A percentile compares a stretch with the other conserved stretches of the same genome.
phyloP scores from a whole-genome alignment of 2,329 filamentous ascomycete species.

The Fusarium falciforme region DNA sequence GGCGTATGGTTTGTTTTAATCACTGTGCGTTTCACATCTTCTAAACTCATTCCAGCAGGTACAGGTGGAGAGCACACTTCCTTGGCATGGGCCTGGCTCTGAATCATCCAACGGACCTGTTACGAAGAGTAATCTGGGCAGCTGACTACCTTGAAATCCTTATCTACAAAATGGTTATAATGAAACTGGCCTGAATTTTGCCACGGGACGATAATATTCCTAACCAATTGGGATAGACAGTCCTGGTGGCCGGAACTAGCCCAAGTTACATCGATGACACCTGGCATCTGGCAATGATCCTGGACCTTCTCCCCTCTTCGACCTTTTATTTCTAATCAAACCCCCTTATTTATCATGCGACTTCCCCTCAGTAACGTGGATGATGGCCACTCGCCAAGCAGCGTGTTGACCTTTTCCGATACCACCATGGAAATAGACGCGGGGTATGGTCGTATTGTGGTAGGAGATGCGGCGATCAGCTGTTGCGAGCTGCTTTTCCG shows the following conservation, averaged over 20 bases:
- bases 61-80: not conserved
- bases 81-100: not conserved
- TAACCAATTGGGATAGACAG: not conserved
- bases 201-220: not conserved
- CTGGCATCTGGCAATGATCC: not conserved
- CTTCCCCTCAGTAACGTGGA: not conserved
- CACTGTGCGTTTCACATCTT: no score
- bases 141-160: not conserved
- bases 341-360: not conserved
- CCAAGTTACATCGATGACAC: not conserved
- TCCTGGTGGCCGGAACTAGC: not conserved
- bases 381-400: not conserved
- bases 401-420: not conserved
- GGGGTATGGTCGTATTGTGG: not conserved
- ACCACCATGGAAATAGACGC: not conserved
- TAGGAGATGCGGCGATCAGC: not conserved
- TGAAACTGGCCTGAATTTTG: not conserved
- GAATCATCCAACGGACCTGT: not conserved
- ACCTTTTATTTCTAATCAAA: not conserved
- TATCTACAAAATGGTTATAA: not conserved
- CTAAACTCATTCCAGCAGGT: no score
- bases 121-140: not conserved
- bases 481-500: not conserved
- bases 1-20: no score
- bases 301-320: not conserved